Evolutionary conservation across 805 yeast species (phyloP).

Genomic region (Starmerella tilneyi): DNA sequence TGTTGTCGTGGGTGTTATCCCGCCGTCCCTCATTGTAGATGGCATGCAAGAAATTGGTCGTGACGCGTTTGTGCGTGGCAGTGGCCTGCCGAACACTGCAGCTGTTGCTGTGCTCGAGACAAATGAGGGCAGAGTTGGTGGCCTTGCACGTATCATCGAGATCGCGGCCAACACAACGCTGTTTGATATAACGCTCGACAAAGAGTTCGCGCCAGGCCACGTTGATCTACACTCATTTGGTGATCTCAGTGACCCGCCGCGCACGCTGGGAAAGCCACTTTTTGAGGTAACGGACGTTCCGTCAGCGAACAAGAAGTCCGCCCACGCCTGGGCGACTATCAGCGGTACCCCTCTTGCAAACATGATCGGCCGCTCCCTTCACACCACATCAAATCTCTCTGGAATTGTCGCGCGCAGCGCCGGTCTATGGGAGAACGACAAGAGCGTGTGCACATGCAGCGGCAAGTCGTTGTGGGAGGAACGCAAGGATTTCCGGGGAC

Average conservation of each 20-base stretch:
- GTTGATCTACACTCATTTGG: slow-evolving; percentile 59
- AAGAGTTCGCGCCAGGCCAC: slow-evolving; percentile 39
- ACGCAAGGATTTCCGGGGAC: slow-evolving; percentile 43
- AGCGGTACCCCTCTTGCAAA: slow-evolving; percentile 8
- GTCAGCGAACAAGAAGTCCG: neutral
- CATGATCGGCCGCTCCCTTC: slow-evolving; percentile 25
- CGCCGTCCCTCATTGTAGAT: slow-evolving; percentile 66
- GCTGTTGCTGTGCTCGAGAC: slow-evolving; percentile 85
- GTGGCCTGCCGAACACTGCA: slow-evolving; percentile 77
- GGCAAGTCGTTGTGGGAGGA: slow-evolving; percentile 97
- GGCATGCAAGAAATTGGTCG: slow-evolving; percentile 65
- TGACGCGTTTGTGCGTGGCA: slow-evolving; percentile 87
- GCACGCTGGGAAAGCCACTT: slow-evolving; percentile 28
- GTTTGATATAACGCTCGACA: slow-evolving; percentile 59
- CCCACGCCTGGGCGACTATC: slow-evolving; percentile 14
- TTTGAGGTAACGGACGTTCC: slow-evolving; percentile 8
- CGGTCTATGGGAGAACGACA: slow-evolving; percentile 93
- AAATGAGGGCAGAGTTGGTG: slow-evolving; percentile 59
- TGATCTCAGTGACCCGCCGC: slow-evolving; percentile 48
- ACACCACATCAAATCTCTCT: slow-evolving; percentile 34
- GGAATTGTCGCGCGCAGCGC: slow-evolving; percentile 96
- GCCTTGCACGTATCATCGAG: slow-evolving; percentile 75
- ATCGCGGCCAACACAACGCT: slow-evolving; percentile 44
- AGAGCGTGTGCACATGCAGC: slow-evolving; percentile 84
- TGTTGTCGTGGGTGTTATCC: slow-evolving; percentile 52